These are phyloP conservation scores for Aspergillus proliferans DNA, from an alignment of 2,329 filamentous ascomycete genomes.

Conservation along the genomic window DNA sequence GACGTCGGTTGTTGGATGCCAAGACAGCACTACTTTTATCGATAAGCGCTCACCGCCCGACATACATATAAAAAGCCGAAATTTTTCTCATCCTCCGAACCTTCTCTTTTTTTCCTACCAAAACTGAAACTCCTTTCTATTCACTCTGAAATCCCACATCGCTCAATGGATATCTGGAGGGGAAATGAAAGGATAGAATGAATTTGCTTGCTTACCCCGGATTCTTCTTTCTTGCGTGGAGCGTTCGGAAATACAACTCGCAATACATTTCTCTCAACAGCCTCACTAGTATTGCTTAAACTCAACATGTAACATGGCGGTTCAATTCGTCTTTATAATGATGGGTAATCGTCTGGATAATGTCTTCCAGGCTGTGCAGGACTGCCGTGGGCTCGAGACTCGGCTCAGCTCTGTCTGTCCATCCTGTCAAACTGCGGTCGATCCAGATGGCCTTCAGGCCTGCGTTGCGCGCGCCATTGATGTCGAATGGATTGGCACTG, in stretches of 20 bases:
- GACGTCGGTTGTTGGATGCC: slow-evolving; percentile 1
- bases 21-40: slow-evolving; percentile 24
- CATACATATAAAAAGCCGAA: slow-evolving; percentile 16
- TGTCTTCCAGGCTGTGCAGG: slow-evolving; percentile 47
- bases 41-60: slow-evolving; percentile 25
- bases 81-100: slow-evolving; percentile 15
- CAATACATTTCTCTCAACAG: slow-evolving; percentile 28
- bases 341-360: background rate
- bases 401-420: slow-evolving; percentile 57
- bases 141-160: slow-evolving; percentile 39
- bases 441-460: slow-evolving; percentile 64
- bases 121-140: slow-evolving; percentile 43
- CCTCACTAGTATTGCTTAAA: background rate
- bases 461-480: slow-evolving; percentile 56
- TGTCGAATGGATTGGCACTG: slow-evolving; percentile 67
- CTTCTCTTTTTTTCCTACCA: slow-evolving; percentile 29
- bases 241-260: slow-evolving; percentile 43
- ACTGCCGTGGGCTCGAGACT: slow-evolving; percentile 49
- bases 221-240: slow-evolving; percentile 37
- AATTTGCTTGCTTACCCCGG: slow-evolving; percentile 42
- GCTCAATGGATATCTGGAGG: slow-evolving; percentile 38
- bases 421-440: slow-evolving; percentile 56
- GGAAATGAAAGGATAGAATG: slow-evolving; percentile 43
- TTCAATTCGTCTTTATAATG: background rate
- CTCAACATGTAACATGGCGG: background rate